Percentiles rank a stretch among this genome's conserved stretches.
phyloP scores from a whole-genome alignment of 2,329 filamentous ascomycete genomes.

The Epichloe festucae region DNA sequence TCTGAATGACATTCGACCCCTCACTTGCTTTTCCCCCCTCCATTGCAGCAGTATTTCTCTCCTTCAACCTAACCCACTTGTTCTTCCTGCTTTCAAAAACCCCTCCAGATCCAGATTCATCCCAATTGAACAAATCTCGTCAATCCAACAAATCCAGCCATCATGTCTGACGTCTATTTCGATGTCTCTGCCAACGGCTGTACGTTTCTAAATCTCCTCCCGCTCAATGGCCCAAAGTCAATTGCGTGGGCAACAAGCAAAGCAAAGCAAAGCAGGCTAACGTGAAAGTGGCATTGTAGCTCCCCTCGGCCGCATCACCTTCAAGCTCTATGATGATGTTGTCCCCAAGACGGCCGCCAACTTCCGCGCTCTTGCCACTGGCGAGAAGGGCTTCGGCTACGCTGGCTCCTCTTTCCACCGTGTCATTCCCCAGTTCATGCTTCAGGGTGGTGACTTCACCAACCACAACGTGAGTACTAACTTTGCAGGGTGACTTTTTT shows the following conservation, averaged over 20 bases:
- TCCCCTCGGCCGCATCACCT: constrained; percentile 60
- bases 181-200: constrained; percentile 7
- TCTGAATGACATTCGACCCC: constrained; percentile 7
- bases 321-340: constrained; percentile 72
- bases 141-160: not conserved
- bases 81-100: not conserved
- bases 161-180: constrained; percentile 8
- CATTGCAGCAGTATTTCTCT: not conserved
- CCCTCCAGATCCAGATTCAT: not conserved
- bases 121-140: not conserved
- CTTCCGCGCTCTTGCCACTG: constrained; percentile 75
- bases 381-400: constrained; percentile 73
- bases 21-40: constrained; percentile 2
- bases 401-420: constrained; percentile 78
- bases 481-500: not conserved
- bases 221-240: not conserved
- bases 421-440: constrained; percentile 87
- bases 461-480: constrained; percentile 57
- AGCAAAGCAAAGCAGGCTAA: not conserved
- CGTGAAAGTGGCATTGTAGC: not conserved
- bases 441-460: constrained; percentile 93
- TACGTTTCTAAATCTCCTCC: constrained; percentile 2
- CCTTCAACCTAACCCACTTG: not conserved
- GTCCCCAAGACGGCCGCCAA: constrained; percentile 82
- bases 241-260: not conserved